Base-by-base conservation (phyloP, 371 early-diverging fungal species). In the Batkoa obscura region DNA sequence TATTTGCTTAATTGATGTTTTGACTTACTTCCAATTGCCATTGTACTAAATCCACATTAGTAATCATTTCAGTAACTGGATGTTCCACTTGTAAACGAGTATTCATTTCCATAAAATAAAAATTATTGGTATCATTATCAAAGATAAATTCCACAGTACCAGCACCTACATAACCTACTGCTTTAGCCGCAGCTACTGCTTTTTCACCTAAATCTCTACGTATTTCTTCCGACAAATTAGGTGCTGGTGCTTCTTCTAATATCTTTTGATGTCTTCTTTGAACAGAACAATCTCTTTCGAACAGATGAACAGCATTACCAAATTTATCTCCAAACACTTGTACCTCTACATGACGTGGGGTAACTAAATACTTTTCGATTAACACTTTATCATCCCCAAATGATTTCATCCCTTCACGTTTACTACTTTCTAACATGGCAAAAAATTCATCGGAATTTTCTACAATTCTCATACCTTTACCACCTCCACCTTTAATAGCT, bases 21-120 rank as follows among this genome's bases (percentile, higher is more conserved):
- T 17, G 17, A 39, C 49, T 59, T 69, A 76, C 71, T 59, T 84
- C 80, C 42, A 90, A 72, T 68, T 94, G 93, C 85, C 90, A 86
- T 51, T 84, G 86, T 1, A 94, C 95, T 51, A 98, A 69, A 69
- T 98, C 96, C 2, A 88, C 84, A 56, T 79, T 75, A 10, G 91
- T 90, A 33, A 94, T 79, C 86, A 91, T 86, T 68, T 98, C 99
- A 3, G 98, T 94, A 9, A 94, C 86, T 5, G 97, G 94, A 68
- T 97, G 99, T 68, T 97, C 97, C 6, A 98, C 92, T 66, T 94
- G 93, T 17, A 94, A 73, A 50, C 93, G 78, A 2, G 93, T 90
- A 70, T 92, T 92, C 89, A 94, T 92, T 72, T 97, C 97, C 86
- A 98, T 85, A 65, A 96, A 97, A 71, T 94, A 97, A 63, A 92